Evolutionary conservation across 2,329 filamentous ascomycete species (phyloP).

Genomic region (Mariannaea sp.): DNA sequence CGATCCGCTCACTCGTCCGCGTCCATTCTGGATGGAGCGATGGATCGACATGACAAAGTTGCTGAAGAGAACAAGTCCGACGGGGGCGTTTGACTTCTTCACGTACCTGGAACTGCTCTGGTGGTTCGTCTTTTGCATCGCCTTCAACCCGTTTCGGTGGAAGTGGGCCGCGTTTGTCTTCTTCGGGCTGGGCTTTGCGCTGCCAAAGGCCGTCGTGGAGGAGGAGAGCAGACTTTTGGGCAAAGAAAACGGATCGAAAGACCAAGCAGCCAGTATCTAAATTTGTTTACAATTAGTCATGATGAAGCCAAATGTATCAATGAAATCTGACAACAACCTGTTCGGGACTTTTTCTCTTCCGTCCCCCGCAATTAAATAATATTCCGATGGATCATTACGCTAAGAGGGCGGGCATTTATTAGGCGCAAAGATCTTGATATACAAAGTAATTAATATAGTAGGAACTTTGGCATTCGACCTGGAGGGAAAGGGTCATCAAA

Average conservation of each 20-base stretch:
- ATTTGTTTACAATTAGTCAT: too few relatives aligned
- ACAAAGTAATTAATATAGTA: too few relatives aligned
- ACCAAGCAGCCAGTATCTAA: slow-evolving; percentile 28
- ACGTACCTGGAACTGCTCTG: slow-evolving; percentile 84
- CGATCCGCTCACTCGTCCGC: slow-evolving; percentile 76
- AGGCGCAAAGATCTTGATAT: too few relatives aligned
- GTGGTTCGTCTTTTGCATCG: slow-evolving; percentile 82
- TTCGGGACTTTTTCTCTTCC: too few relatives aligned
- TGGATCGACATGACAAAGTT: slow-evolving; percentile 85
- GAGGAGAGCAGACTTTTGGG: slow-evolving; percentile 62
- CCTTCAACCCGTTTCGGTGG: slow-evolving; percentile 85
- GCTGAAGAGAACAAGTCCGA: slow-evolving; percentile 72
- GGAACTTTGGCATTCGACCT: too few relatives aligned
- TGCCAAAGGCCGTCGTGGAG: slow-evolving; percentile 70
- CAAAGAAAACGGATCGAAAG: slow-evolving; percentile 21
- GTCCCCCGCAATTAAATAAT: too few relatives aligned
- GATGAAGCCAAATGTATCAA: too few relatives aligned
- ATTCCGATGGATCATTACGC: too few relatives aligned
- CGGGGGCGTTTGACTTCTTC: slow-evolving; percentile 84
- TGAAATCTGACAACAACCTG: too few relatives aligned
- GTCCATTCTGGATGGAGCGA: slow-evolving; percentile 74
- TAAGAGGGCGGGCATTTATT: too few relatives aligned
- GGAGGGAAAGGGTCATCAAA: too few relatives aligned
- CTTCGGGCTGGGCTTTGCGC: slow-evolving; percentile 69
- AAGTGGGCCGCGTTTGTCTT: slow-evolving; percentile 89